phyloP scores from a whole-genome alignment of 257 asterid species.

The Solanum stenotomum region DNA sequence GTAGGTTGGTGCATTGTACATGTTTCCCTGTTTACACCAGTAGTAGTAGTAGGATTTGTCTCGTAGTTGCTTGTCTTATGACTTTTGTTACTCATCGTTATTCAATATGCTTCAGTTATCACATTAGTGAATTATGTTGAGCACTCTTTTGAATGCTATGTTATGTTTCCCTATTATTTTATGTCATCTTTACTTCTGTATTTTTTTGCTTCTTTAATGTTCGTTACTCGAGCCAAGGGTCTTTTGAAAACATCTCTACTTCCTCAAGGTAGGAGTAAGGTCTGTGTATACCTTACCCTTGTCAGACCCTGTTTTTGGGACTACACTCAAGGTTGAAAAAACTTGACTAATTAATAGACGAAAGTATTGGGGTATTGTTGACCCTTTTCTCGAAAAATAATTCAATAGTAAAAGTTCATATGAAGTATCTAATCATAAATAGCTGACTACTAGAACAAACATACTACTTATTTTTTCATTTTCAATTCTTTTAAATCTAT shows the following conservation, averaged over 20 bases:
- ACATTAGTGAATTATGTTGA: background rate
- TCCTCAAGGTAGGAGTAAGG: background rate
- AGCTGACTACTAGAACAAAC: no score
- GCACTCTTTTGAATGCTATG: background rate
- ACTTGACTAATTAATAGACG: no score
- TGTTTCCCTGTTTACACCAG: background rate
- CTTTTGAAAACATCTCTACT: background rate
- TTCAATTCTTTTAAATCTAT: no score
- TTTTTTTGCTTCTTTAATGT: background rate
- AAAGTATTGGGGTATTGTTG: no score
- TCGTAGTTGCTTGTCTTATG: background rate
- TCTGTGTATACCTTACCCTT: background rate
- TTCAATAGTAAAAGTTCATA: no score
- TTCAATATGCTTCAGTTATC: background rate
- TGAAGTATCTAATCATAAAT: no score
- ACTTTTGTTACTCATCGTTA: background rate
- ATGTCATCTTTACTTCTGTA: background rate
- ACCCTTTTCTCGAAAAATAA: no score
- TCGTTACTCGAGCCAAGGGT: background rate
- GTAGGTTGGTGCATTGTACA: background rate
- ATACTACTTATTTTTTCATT: no score
- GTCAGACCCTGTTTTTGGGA: no score
- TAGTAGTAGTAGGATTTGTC: background rate
- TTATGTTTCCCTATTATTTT: background rate
- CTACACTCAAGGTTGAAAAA: no score